Conservation (phyloP, 768 basidiomycete genomes). For the Russula sp. region DNA sequence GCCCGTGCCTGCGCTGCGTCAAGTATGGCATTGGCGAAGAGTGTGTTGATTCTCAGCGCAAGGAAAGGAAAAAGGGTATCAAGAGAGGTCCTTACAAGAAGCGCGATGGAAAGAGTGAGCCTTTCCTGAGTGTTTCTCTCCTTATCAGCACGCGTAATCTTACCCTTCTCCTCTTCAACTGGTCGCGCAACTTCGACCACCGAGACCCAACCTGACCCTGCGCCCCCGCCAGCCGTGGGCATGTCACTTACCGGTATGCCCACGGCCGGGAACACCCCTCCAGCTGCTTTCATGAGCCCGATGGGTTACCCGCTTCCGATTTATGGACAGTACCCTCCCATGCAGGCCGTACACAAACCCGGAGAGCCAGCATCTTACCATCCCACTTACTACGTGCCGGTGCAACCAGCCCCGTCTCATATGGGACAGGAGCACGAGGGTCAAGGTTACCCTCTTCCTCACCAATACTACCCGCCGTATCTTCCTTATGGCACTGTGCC, state of each 20-base stretch:
- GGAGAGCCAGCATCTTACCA: constrained; percentile 45
- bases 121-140: constrained; percentile 22
- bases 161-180: constrained; percentile 21
- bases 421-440: constrained; percentile 32
- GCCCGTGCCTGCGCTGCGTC: constrained; percentile 88
- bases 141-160: constrained; percentile 19
- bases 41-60: constrained; percentile 85
- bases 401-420: constrained; percentile 35
- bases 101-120: constrained; percentile 84
- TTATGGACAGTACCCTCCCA: constrained; percentile 48
- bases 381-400: constrained; percentile 40
- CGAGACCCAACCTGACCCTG: constrained; percentile 37
- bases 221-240: constrained; percentile 27
- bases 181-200: constrained; percentile 52
- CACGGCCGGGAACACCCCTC: constrained; percentile 32
- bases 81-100: constrained; percentile 92
- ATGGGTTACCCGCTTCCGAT: constrained; percentile 48
- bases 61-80: constrained; percentile 84
- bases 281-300: constrained; percentile 46
- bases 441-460: constrained; percentile 29
- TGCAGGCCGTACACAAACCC: constrained; percentile 40
- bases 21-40: constrained; percentile 84
- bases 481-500: constrained; percentile 41
- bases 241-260: constrained; percentile 27
- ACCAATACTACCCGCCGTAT: constrained; percentile 41